Evolutionary conservation across 345 rosid species (phyloP), one percentile per base, ranked within the genome.

Genomic region (Pugionium dolabratum): DNA sequence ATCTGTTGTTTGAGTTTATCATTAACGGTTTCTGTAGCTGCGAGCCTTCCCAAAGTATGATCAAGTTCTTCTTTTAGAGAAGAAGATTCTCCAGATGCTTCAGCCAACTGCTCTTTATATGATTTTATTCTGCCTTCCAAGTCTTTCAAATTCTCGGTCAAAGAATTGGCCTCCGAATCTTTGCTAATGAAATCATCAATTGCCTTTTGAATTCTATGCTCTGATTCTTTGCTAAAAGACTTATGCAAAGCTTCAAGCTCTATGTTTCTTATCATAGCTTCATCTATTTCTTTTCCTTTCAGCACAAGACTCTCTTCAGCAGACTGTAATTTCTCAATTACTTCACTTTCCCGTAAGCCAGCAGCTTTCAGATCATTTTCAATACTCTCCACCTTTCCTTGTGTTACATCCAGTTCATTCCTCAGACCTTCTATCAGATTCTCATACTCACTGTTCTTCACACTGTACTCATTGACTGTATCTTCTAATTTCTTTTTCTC

Each of bases 401-500:
- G 98, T 48, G 87, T 80, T 76, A 73, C 65, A 75, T 56, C 70
- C 78, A 89, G 59, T 59, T 95, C 98, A 60, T 85, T 83, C 76
- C 84, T 82, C 75, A 90, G 74, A 52, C 85, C 76, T 58, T 76
- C 90, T 56, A 85, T 72, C 35, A 85, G 71, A 84, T 77, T 83
- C 77, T 88, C 91, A 49, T 90, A 80, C 79, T 83, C 97, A 36
- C 81, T 78, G 60, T 85, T 78, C 84, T 85, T 87, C 70, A 33
- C 61, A 48, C 53, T 72, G 63, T 84, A 82, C 68, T 70, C 66
- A 39, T 49, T 79, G 35, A 80, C 83, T 34, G 76, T 78, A 11
- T 81, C 91, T 81, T 85, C 94, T 41, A 89, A 69, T 70, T 54
- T 80, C 67, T 84, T 85, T 85, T 86, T 87, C 82, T 91, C 98